Evolutionary conservation across 257 asterid species (phyloP), one percentile per base, ranked within the genome.

Genomic region (Knoxia roxburghii): DNA sequence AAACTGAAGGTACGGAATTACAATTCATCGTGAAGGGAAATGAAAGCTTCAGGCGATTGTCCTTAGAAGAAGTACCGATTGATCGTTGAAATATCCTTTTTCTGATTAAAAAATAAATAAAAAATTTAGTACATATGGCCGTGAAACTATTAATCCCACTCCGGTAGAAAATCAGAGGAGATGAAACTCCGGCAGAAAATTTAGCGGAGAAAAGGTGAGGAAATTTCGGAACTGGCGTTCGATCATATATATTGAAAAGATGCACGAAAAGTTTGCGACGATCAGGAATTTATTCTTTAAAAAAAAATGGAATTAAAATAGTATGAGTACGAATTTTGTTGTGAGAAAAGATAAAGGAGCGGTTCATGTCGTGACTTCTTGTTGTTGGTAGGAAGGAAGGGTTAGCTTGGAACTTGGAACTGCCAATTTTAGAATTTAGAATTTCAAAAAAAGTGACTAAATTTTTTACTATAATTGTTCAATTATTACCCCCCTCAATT

Each of bases 1-100:
- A 50, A 72, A 76, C 35, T 53, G 46, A 74, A 67, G 76, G 69
- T 71, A 30, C 54, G 78, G 54, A 61, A 76, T 76, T 79, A 79
- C 81, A 73, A 76, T 66, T 73, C 73, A 68, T 10, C 6, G 41
- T 4, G 41, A 71, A 59, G 50, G 73, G 18, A 63, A 75, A 49
- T 57, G 75, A 75, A 51, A 69, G 26, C 59, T 30, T 67, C 64
- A 55, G 33, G 76, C 76, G 68, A 66, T 71, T 68, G 61, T 51
- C 69, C 76, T 53, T 46, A 66, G 32, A 32, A 66, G 32, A 32
- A 68, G 72, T n/a, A 68, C 20, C 37, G 64, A 35, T 61, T n/a
- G 61, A 46, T 59, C 32, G 50, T 66, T 50, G 77, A 72, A 43
- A 68, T 56, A 37, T 75, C 63, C 63, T 68, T 72, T 67, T 59